Percentiles rank a stretch among this genome's conserved stretches.
phyloP scores from a whole-genome alignment of 208 protist genomes.

The Acanthamoeba castellanii region DNA sequence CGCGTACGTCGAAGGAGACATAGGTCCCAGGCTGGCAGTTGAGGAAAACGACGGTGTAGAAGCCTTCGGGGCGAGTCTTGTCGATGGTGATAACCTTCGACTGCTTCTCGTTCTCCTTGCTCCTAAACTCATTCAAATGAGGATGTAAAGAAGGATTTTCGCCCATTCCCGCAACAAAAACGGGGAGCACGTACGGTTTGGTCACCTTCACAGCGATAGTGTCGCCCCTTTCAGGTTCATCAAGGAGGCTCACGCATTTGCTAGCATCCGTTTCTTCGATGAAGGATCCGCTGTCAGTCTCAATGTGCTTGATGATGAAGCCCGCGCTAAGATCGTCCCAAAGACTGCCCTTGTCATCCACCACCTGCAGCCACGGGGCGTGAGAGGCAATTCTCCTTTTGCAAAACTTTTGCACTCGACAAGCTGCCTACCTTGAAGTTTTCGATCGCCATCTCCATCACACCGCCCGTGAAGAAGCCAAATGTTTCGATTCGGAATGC shows the following conservation, averaged over 20 bases:
- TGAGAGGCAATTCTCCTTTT: background rate
- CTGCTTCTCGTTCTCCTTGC: background rate
- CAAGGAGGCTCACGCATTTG: background rate
- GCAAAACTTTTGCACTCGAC: background rate
- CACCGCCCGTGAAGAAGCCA: slow-evolving; percentile 31
- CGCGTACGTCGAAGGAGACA: background rate
- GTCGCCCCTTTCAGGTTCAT: background rate
- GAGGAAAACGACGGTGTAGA: slow-evolving; percentile 43
- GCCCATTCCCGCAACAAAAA: background rate
- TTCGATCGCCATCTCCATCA: background rate
- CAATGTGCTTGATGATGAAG: slow-evolving; percentile 10
- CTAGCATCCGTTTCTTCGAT: background rate
- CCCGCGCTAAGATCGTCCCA: background rate
- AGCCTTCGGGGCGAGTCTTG: background rate
- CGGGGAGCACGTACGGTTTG: background rate
- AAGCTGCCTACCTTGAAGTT: background rate
- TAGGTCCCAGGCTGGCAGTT: background rate
- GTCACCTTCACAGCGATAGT: background rate
- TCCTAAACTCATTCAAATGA: background rate
- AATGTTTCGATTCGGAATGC: slow-evolving; percentile 34
- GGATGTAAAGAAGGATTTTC: background rate
- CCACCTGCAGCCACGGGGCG: background rate
- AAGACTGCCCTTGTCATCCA: background rate
- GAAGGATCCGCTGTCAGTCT: slow-evolving; percentile 32
- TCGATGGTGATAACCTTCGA: background rate